Percentiles rank a stretch among this genome's conserved stretches.
phyloP scores from a whole-genome alignment of 169 alveolate genomes.

The Plasmodium knowlesi region DNA sequence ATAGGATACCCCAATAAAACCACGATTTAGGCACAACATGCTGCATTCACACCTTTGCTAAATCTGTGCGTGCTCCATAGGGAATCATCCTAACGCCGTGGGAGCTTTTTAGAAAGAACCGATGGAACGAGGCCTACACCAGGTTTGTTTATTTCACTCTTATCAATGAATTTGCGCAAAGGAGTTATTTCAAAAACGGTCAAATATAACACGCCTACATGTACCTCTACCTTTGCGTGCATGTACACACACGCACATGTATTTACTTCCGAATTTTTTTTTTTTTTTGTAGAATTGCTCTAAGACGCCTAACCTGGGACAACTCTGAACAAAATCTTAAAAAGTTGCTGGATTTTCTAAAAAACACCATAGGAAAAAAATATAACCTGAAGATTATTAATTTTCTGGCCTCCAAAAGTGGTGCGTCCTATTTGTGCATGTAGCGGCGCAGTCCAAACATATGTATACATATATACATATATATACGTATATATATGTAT shows the following conservation, averaged over 20 bases:
- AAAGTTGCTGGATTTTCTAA: conserved; percentile 38
- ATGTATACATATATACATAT: no score
- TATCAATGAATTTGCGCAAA: neutral
- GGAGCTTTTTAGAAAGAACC: conserved; percentile 31
- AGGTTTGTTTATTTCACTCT: neutral
- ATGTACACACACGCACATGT: neutral
- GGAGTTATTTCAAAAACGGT: neutral
- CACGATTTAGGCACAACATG: neutral
- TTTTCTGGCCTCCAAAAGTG: conserved; percentile 32
- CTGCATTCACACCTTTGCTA: neutral
- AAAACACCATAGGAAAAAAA: conserved; percentile 53
- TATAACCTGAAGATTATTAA: conserved; percentile 44
- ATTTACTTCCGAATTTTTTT: neutral
- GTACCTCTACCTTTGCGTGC: neutral
- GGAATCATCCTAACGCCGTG: conserved; percentile 59
- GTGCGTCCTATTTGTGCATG: conserved; percentile 9
- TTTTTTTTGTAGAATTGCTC: conserved; percentile 14
- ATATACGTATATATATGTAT: no score
- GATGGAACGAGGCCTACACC: conserved; percentile 48
- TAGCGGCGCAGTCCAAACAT: neutral
- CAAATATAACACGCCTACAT: neutral
- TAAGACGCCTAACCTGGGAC: conserved; percentile 62
- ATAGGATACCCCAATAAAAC: neutral
- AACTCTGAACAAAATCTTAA: conserved; percentile 54
- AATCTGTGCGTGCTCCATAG: neutral